A percentile compares a stretch with the other conserved stretches of the same genome.
phyloP scores from a whole-genome alignment of 2,329 filamentous ascomycete species.

The Whalleya microplaca region DNA sequence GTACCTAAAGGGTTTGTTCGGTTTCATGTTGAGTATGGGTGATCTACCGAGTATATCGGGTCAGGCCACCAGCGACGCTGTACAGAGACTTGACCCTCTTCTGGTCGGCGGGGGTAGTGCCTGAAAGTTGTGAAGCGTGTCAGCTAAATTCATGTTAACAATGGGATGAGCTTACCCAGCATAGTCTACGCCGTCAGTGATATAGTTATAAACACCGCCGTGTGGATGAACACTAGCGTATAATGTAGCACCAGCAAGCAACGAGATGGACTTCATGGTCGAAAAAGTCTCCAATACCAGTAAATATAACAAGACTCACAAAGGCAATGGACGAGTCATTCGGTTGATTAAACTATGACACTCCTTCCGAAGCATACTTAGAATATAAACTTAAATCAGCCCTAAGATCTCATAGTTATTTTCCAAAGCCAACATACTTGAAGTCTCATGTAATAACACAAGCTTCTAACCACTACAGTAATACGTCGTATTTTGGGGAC shows the following conservation, averaged over 20 bases:
- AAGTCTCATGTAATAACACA: background rate
- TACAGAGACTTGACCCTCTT: conserved; percentile 18
- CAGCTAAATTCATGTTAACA: background rate
- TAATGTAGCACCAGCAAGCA: background rate
- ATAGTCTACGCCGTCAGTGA: conserved; percentile 8
- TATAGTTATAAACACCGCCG: conserved; percentile 11
- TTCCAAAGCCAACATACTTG: background rate
- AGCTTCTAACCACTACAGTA: no score
- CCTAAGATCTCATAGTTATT: background rate
- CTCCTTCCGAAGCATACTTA: background rate
- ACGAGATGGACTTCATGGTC: background rate
- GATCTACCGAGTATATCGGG: conserved; percentile 9
- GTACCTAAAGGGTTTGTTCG: conserved; percentile 17
- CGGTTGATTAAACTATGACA: background rate
- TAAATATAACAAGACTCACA: background rate
- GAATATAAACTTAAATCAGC: background rate
- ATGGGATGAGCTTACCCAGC: background rate
- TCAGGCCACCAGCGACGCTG: conserved; percentile 22
- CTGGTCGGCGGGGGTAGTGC: conserved; percentile 14
- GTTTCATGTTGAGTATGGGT: conserved; percentile 18
- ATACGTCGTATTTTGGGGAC: no score
- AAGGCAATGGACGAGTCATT: background rate
- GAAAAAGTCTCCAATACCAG: background rate
- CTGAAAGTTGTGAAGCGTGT: background rate
- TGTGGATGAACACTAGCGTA: background rate